These are phyloP conservation scores for Fusarium agapanthi DNA, from an alignment of 2,329 filamentous ascomycete species.

Conservation along the genomic window DNA sequence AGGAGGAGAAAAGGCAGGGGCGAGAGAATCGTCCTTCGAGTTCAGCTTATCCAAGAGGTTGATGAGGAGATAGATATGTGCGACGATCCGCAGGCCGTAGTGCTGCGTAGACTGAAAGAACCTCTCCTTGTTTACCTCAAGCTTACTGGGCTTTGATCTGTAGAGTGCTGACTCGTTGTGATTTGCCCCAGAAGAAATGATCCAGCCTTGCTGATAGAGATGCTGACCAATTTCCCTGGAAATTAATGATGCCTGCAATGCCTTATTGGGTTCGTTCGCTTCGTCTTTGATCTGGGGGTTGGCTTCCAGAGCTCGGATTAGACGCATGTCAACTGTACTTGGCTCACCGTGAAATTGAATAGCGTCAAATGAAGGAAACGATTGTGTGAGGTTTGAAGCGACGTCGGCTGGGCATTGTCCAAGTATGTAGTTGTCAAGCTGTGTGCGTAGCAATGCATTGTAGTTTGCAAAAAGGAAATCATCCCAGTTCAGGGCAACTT, in stretches of 20 bases:
- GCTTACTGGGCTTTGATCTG: slow-evolving; percentile 33
- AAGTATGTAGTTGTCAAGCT: slow-evolving; percentile 78
- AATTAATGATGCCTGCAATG: slow-evolving; percentile 79
- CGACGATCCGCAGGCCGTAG: slow-evolving; percentile 72
- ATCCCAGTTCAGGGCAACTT: slow-evolving; percentile 82
- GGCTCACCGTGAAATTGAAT: slow-evolving; percentile 68
- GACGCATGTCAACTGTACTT: slow-evolving; percentile 60
- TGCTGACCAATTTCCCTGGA: slow-evolving; percentile 67
- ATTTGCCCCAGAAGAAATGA: slow-evolving; percentile 42
- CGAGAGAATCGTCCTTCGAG: slow-evolving; percentile 23
- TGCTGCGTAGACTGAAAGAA: slow-evolving; percentile 66
- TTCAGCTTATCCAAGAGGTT: slow-evolving; percentile 71
- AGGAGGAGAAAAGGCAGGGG: slow-evolving; percentile 14
- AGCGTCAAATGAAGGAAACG: slow-evolving; percentile 71
- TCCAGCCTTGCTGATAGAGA: slow-evolving; percentile 66
- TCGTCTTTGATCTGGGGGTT: slow-evolving; percentile 65
- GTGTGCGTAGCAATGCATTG: slow-evolving; percentile 82
- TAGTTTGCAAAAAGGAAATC: slow-evolving; percentile 89
- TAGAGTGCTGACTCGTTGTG: slow-evolving; percentile 43
- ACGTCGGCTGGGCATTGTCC: slow-evolving; percentile 62
- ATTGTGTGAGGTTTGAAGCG: slow-evolving; percentile 62
- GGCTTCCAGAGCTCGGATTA: slow-evolving; percentile 69
- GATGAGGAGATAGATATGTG: slow-evolving; percentile 72
- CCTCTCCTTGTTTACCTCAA: slow-evolving; percentile 53
- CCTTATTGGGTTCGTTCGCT: slow-evolving; percentile 72